phyloP scores from a whole-genome alignment of 768 basidiomycete species.

The Podaxis sp. region DNA sequence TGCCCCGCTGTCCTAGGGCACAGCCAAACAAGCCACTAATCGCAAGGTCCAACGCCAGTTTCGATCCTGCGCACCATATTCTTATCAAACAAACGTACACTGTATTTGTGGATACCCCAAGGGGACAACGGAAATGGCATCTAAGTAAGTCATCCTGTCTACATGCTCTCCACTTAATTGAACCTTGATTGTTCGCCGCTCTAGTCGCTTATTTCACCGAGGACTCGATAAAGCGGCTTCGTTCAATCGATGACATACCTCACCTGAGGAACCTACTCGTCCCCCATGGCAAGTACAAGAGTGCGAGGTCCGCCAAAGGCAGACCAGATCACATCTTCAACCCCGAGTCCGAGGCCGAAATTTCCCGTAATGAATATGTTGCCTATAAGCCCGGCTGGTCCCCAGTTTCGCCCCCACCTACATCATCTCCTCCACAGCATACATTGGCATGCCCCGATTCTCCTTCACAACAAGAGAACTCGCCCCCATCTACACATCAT shows the following conservation, averaged over 20 bases:
- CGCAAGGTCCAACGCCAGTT: conserved; percentile 24
- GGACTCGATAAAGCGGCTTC: conserved; percentile 59
- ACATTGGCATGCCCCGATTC: conserved; percentile 21
- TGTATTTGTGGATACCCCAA: conserved; percentile 66
- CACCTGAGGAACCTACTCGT: conserved; percentile 48
- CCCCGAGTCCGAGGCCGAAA: conserved; percentile 37
- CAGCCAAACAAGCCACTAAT: not conserved
- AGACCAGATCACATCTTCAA: conserved; percentile 52
- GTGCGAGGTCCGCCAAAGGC: conserved; percentile 66
- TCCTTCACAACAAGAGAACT: conserved; percentile 16
- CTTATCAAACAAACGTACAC: conserved; percentile 84
- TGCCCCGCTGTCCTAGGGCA: not conserved
- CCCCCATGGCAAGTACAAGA: conserved; percentile 68
- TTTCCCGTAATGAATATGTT: conserved; percentile 45
- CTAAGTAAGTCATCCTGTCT: conserved; percentile 50
- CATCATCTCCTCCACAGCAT: conserved; percentile 20
- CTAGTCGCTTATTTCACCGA: conserved; percentile 77
- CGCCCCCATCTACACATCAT: conserved; percentile 5
- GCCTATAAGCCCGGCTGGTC: conserved; percentile 36
- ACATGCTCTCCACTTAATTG: conserved; percentile 22
- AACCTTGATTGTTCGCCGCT: conserved; percentile 24
- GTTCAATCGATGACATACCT: conserved; percentile 65
- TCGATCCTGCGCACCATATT: conserved; percentile 36
- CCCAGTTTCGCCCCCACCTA: conserved; percentile 21
- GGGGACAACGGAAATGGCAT: conserved; percentile 79